Evolutionary conservation across 345 rosid genomes (phyloP), one percentile per base, ranked within the genome.

Genomic region (Anastatica hierochuntica): DNA sequence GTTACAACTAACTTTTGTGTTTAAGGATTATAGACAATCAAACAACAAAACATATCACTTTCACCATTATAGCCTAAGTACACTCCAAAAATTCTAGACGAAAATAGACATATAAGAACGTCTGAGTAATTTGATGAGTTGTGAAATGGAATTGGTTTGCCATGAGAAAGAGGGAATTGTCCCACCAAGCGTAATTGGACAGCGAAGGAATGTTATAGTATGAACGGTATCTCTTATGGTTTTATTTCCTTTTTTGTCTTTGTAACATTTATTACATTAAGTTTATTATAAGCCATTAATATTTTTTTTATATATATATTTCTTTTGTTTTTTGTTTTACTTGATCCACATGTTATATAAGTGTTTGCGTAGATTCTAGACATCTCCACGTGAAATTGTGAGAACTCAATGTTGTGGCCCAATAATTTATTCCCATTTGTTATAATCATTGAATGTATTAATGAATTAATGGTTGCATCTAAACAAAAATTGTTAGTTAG

Each of bases 161-260:
- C 71, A 51, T 66, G 65, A 51, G 65, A 51, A 51, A 44, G 71
- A 58, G 71, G 71, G 64, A 66, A 58, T 58, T 45, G 65, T 43
- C 70, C 42, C 53, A 44, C 64, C 64, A 66, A 58, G 51, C 54
- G 54, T 20, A 43, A 20, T 37, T 27, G 60, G 60, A 66, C 70
- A 66, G 54, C 70, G 15, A 51, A 51, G 11, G 64, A 66, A 58
- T 66, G 65, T 66, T 51, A 34, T 12, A 51, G 64, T 66, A 66
- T 51, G 70, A 66, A 66, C 49, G 60, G 70, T 58, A 66, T 66
- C 70, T 58, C 70, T 58, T 51, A 56, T 10, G 36, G 2, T 14
- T 58, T 64, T 48, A 30, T 23, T 46, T 55, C 43, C 43, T 5
- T 42, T 65, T 56, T 42, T 56, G 47, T 65, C 27, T 43, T 19